These are phyloP conservation scores for Umbilicus rupestris DNA, from an alignment of 164 flowering plant genomes.

Conservation along the genomic window DNA sequence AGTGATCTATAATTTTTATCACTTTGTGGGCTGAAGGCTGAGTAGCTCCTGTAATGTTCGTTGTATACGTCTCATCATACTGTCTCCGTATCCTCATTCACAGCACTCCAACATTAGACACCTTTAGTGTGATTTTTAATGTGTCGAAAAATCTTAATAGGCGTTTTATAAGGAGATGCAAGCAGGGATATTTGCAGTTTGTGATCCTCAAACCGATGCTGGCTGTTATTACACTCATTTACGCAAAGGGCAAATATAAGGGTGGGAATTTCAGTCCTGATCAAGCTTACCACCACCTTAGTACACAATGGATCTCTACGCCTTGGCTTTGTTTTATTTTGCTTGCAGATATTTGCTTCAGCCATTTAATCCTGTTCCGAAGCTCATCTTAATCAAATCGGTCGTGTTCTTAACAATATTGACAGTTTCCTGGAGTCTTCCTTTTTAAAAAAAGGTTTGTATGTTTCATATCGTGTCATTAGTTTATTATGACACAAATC, in stretches of 20 bases:
- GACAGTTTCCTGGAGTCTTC: constrained; percentile 36
- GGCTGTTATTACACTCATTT: constrained; percentile 71
- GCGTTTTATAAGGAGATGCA: constrained; percentile 94
- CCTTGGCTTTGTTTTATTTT: constrained; percentile 83
- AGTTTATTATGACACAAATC: too few species aligned
- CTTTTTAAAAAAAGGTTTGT: not conserved
- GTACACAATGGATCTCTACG: constrained; percentile 81
- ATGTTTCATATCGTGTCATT: not conserved
- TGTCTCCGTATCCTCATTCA: not conserved
- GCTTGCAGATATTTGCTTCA: constrained; percentile 94
- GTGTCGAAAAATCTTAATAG: constrained; percentile 26
- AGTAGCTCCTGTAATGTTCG: not conserved
- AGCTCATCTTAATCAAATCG: constrained; percentile 84
- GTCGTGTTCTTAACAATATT: constrained; percentile 93
- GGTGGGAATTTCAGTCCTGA: constrained; percentile 85
- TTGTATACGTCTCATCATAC: not conserved
- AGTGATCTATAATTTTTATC: constrained; percentile 96
- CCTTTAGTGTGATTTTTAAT: not conserved
- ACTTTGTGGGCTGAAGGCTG: constrained; percentile 94
- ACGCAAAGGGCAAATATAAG: constrained; percentile 86
- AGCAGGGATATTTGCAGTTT: constrained; percentile 95
- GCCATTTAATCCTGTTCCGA: constrained; percentile 97
- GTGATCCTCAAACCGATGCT: constrained; percentile 89
- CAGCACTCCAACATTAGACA: not conserved
- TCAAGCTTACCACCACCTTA: constrained; percentile 78